Evolutionary conservation across 306 rosid species (phyloP).

Genomic region (Prunus padus): DNA sequence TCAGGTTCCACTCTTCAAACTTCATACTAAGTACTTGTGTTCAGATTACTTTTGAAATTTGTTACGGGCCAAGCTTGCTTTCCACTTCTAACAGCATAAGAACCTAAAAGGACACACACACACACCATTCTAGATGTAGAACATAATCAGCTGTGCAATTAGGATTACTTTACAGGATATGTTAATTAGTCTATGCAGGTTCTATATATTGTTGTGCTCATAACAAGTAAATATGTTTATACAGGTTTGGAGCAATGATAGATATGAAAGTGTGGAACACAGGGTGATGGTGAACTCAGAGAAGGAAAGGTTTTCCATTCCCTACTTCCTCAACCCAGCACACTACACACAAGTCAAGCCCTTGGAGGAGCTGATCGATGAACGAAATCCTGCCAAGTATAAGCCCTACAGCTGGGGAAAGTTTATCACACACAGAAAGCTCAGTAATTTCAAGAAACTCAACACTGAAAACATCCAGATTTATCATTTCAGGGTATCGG

Average conservation of each 20-base stretch:
- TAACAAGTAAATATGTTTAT: neutral
- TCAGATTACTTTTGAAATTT: too few species aligned
- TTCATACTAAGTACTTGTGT: neutral
- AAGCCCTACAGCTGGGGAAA: conserved; percentile 49
- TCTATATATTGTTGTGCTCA: too few species aligned
- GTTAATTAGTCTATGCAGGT: too few species aligned
- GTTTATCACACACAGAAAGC: conserved; percentile 45
- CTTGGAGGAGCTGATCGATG: conserved; percentile 44
- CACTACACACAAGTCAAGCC: conserved; percentile 55
- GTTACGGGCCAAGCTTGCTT: too few species aligned
- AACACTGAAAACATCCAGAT: conserved; percentile 60
- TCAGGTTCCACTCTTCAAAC: conserved; percentile 22
- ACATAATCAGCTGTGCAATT: neutral
- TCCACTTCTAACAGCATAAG: too few species aligned
- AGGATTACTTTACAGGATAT: too few species aligned
- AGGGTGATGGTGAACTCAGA: conserved; percentile 63
- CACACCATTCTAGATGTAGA: too few species aligned
- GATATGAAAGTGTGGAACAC: conserved; percentile 73
- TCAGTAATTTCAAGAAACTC: conserved; percentile 56
- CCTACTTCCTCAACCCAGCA: conserved; percentile 62
- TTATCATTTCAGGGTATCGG: conserved; percentile 42
- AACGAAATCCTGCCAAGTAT: conserved; percentile 53
- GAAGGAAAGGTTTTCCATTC: conserved; percentile 68
- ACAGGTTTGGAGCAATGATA: conserved; percentile 87
- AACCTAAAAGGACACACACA: too few species aligned